Conservation (phyloP, 1,284 basidiomycete species). For the Ceraceosorus bombacis region DNA sequence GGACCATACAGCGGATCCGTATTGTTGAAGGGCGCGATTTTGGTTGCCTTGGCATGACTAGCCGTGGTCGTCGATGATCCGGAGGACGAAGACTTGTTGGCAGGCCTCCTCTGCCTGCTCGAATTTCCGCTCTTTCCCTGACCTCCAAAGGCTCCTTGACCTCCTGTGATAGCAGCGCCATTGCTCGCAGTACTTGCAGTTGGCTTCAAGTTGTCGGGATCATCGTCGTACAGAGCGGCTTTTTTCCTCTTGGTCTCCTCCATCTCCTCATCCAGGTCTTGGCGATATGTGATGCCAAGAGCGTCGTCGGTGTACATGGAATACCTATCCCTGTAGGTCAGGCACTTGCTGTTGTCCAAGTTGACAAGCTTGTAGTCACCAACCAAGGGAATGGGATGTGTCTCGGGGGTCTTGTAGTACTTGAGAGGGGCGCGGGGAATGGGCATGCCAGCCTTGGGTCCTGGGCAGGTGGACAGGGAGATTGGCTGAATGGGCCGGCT, state of each 20-base stretch:
- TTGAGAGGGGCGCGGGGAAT: slow-evolving; percentile 36
- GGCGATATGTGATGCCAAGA: slow-evolving; percentile 46
- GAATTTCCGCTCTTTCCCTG: neutral
- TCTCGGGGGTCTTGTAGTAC: slow-evolving; percentile 39
- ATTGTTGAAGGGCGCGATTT: slow-evolving; percentile 16
- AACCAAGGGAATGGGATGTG: slow-evolving; percentile 43
- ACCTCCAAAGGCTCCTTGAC: neutral
- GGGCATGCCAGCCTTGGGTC: slow-evolving; percentile 26
- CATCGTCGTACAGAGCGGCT: slow-evolving; percentile 38
- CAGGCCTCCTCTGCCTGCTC: neutral
- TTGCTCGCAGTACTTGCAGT: slow-evolving; percentile 15
- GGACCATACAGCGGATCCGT: slow-evolving; percentile 41
- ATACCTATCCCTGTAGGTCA: slow-evolving; percentile 43
- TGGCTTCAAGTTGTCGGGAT: slow-evolving; percentile 43
- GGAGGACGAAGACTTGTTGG: neutral
- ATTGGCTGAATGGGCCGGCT: slow-evolving; percentile 27
- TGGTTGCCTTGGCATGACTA: neutral
- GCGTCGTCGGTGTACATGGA: slow-evolving; percentile 48
- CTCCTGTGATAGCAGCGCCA: neutral
- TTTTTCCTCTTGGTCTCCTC: slow-evolving; percentile 21
- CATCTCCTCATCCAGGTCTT: slow-evolving; percentile 34
- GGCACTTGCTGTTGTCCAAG: slow-evolving; percentile 42
- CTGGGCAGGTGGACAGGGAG: slow-evolving; percentile 38
- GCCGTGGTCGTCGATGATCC: neutral
- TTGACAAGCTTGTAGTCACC: slow-evolving; percentile 40